phyloP scores from a whole-genome alignment of 139 green algal genomes.

The Tetradesmus lagerheimii region DNA sequence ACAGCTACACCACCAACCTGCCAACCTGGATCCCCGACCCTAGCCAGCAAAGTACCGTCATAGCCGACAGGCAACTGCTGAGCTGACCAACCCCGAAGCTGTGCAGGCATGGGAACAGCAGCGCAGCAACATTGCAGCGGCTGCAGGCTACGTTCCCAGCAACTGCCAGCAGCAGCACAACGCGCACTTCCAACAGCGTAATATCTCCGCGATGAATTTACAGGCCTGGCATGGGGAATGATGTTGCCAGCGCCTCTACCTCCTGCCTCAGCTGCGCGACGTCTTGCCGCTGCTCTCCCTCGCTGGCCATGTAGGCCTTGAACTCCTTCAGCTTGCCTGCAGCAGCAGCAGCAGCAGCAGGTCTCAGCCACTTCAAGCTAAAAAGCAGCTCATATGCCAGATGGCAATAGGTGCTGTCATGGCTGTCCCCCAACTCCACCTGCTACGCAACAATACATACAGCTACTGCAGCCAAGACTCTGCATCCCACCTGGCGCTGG shows the following conservation, averaged over 20 bases:
- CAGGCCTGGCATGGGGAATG: constrained; percentile 73
- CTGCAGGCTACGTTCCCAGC: neutral
- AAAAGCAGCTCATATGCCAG: neutral
- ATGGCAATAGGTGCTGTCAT: no score
- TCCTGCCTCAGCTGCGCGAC: constrained; percentile 45
- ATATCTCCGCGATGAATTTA: neutral
- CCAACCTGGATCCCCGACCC: no score
- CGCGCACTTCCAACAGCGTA: neutral
- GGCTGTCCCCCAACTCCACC: no score
- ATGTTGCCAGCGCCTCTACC: constrained; percentile 43
- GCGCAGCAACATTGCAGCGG: neutral
- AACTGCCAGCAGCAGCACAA: neutral
- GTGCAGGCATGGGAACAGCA: neutral
- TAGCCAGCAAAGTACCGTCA: neutral
- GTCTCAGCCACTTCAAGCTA: no score
- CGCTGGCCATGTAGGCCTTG: constrained; percentile 54
- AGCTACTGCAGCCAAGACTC: no score
- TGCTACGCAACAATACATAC: no score
- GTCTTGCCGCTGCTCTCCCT: constrained; percentile 28
- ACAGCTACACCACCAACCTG: no score
- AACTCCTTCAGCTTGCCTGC: constrained; percentile 96
- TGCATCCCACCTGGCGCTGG: constrained; percentile 27
- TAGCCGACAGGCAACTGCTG: neutral
- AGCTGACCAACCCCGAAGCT: neutral
- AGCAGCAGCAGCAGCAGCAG: constrained; percentile 16